A percentile compares a stretch with the other conserved stretches of the same genome.
phyloP scores from a whole-genome alignment of 2,329 filamentous ascomycete genomes.

The Colletotrichum destructivum region DNA sequence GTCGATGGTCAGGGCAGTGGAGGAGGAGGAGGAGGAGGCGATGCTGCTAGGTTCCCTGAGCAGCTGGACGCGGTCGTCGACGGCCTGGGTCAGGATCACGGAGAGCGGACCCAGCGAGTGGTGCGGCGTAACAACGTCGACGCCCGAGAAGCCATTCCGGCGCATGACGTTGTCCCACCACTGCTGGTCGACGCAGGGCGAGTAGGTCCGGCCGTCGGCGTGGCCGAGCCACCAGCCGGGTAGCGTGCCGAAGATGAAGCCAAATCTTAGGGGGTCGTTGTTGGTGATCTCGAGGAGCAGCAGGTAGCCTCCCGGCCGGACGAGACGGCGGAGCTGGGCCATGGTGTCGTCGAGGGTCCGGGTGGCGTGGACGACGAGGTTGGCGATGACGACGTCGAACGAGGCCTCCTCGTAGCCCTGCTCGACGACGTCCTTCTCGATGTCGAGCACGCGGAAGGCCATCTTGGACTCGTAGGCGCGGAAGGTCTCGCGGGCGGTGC shows the following conservation, averaged over 20 bases:
- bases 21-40: no score
- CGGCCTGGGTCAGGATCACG: no score
- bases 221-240: neutral
- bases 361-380: constrained; percentile 57
- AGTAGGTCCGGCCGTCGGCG: neutral
- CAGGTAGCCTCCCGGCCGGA: constrained; percentile 2
- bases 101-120: no score
- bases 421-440: constrained; percentile 43
- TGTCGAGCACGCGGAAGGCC: constrained; percentile 46
- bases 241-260: neutral
- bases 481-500: neutral
- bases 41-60: no score
- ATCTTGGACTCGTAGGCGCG: constrained; percentile 27
- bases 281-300: neutral
- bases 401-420: constrained; percentile 51
- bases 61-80: no score
- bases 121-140: no score
- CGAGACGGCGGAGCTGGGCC: constrained; percentile 4
- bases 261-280: neutral
- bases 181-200: neutral
- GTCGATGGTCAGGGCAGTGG: no score
- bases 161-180: neutral
- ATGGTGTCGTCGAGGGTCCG: neutral
- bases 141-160: neutral
- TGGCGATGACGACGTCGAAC: constrained; percentile 57